A percentile compares a stretch with the other conserved stretches of the same genome.
These are phyloP conservation scores for Colletotrichum costaricense DNA, from an alignment of 2,329 filamentous ascomycete genomes.

Conservation along the genomic window DNA sequence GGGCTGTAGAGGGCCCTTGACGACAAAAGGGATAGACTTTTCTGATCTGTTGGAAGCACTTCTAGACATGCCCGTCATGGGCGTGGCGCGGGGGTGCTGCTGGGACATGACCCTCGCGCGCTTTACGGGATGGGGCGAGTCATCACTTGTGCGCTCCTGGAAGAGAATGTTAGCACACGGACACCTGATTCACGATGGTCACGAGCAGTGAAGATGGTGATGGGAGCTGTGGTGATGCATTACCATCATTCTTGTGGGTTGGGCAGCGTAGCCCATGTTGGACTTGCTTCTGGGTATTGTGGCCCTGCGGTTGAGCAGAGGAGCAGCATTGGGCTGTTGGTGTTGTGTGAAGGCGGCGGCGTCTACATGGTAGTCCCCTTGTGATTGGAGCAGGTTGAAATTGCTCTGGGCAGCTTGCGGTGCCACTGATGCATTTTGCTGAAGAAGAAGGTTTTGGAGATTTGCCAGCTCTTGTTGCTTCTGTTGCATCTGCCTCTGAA, in stretches of 20 bases:
- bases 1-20: slow-evolving; percentile 48
- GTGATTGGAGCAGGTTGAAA: slow-evolving; percentile 16
- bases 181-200: background rate
- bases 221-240: background rate
- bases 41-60: slow-evolving; percentile 55
- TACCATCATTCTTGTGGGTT: slow-evolving; percentile 33
- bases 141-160: slow-evolving; percentile 41
- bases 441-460: slow-evolving; percentile 23
- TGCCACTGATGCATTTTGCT: slow-evolving; percentile 15
- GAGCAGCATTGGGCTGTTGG: slow-evolving; percentile 23
- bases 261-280: slow-evolving; percentile 30
- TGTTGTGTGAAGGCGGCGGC: slow-evolving; percentile 15
- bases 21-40: slow-evolving; percentile 52
- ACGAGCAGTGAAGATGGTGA: background rate
- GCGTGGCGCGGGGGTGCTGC: slow-evolving; percentile 37
- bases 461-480: slow-evolving; percentile 35
- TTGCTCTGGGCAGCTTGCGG: slow-evolving; percentile 14
- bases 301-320: slow-evolving; percentile 10
- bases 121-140: slow-evolving; percentile 43
- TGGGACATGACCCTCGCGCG: slow-evolving; percentile 49
- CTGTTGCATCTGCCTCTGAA: slow-evolving; percentile 33
- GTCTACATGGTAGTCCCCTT: slow-evolving; percentile 30
- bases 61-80: slow-evolving; percentile 43
- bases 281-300: slow-evolving; percentile 36
- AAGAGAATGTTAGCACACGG: slow-evolving; percentile 26